Percentiles rank a stretch among this genome's conserved stretches.
Conservation (phyloP, 1,284 basidiomycete genomes). For the Somion occarium region DNA sequence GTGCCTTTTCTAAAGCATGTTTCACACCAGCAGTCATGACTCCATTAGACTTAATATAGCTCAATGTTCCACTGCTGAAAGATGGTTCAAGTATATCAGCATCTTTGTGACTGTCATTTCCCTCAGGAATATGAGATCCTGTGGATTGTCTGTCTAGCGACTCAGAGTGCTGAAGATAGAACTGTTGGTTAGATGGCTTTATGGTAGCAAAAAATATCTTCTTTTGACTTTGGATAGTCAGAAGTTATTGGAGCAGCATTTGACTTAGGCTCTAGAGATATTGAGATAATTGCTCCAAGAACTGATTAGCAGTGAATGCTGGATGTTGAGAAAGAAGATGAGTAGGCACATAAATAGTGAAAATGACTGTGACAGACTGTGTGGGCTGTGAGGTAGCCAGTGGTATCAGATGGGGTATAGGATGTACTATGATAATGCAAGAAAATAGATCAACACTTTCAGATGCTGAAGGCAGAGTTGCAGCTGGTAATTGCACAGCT, state of each 20-base stretch:
- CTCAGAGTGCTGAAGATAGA: constrained; percentile 37
- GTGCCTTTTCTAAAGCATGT: constrained; percentile 8
- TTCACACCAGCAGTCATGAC: too few species aligned
- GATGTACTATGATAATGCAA: constrained; percentile 52
- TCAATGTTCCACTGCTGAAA: constrained; percentile 34
- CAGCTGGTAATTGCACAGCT: constrained; percentile 26
- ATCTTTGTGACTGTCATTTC: constrained; percentile 16
- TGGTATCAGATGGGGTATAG: constrained; percentile 53
- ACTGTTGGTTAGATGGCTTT: constrained; percentile 34
- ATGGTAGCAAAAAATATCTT: constrained; percentile 26
- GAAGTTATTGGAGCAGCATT: neutral
- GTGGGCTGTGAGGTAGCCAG: constrained; percentile 41
- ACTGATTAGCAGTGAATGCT: constrained; percentile 7
- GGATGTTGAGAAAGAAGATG: constrained; percentile 21
- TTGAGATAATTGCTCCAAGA: constrained; percentile 14
- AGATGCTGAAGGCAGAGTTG: constrained; percentile 19
- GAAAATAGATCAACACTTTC: constrained; percentile 28
- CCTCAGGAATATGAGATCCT: neutral
- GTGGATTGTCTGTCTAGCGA: constrained; percentile 31
- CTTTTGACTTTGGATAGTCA: constrained; percentile 4
- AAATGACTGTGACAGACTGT: constrained; percentile 9
- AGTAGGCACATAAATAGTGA: constrained; percentile 15
- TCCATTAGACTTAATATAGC: constrained; percentile 29
- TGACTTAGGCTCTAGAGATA: too few species aligned
- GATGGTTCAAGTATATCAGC: constrained; percentile 28